Evolutionary conservation across 1,139 yeast species (phyloP).

Genomic region (Yamadazyma siamensis): DNA sequence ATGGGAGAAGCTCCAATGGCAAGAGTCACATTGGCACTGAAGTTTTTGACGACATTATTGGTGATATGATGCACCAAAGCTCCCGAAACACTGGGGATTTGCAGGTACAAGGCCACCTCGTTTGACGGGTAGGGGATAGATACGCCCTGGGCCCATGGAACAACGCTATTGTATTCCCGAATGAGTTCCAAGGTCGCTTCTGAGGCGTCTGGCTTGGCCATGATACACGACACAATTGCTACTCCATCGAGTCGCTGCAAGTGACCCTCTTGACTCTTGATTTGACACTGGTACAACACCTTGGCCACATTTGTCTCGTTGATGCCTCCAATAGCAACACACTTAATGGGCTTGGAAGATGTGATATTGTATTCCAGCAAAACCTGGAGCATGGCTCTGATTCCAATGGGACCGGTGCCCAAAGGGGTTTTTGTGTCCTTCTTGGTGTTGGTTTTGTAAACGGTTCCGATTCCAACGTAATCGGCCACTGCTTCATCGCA

Average conservation of each 20-base stretch:
- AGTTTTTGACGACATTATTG: constrained; percentile 83
- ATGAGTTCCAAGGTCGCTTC: constrained; percentile 43
- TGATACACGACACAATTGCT: constrained; percentile 83
- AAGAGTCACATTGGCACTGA: constrained; percentile 85
- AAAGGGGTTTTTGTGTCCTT: constrained; percentile 40
- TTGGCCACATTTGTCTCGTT: constrained; percentile 60
- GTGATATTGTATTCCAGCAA: constrained; percentile 32
- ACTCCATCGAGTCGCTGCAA: constrained; percentile 63
- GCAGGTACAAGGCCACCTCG: no score
- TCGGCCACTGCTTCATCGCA: constrained; percentile 58
- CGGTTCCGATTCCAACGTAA: constrained; percentile 85
- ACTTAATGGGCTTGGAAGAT: constrained; percentile 27
- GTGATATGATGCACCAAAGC: constrained; percentile 89
- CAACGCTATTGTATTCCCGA: constrained; percentile 12
- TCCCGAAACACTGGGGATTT: constrained; percentile 3
- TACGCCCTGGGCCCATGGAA: constrained; percentile 4
- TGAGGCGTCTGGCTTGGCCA: constrained; percentile 63
- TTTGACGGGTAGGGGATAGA: no score
- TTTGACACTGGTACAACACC: constrained; percentile 49
- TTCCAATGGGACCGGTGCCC: constrained; percentile 65
- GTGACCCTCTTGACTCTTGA: constrained; percentile 38
- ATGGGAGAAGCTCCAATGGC: constrained; percentile 88
- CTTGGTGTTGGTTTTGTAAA: constrained; percentile 74
- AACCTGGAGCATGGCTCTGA: constrained; percentile 50
- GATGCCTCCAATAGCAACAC: constrained; percentile 88